Percentiles rank a stretch among this genome's conserved stretches.
phyloP scores from a whole-genome alignment of 1,284 basidiomycete species.

The Acaromyces ingoldii region DNA sequence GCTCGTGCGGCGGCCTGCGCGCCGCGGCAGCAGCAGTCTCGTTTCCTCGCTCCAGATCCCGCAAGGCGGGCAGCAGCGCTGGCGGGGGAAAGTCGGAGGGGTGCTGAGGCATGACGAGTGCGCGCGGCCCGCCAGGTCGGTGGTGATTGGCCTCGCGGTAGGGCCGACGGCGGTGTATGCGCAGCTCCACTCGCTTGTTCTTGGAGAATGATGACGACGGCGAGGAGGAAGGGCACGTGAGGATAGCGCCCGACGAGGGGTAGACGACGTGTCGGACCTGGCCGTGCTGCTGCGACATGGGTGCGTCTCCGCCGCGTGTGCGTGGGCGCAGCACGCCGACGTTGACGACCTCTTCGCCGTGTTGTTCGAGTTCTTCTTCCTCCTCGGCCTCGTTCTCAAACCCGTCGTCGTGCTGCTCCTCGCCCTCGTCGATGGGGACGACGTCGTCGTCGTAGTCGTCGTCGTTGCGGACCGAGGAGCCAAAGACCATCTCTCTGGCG shows the following conservation, averaged over 20 bases:
- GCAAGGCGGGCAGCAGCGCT: slow-evolving; percentile 21
- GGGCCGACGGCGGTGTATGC: too few species aligned
- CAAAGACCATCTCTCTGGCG: slow-evolving; percentile 1
- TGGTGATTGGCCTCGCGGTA: too few species aligned
- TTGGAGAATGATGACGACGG: too few species aligned
- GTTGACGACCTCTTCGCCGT: background rate
- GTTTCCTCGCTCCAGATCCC: background rate
- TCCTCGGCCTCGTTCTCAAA: background rate
- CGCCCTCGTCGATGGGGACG: background rate
- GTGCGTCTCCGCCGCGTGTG: too few species aligned
- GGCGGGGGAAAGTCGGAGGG: slow-evolving; percentile 27
- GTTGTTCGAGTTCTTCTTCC: slow-evolving; percentile 1
- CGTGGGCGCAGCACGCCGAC: too few species aligned
- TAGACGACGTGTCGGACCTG: slow-evolving; percentile 2
- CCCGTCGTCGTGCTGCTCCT: background rate
- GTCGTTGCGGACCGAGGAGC: background rate
- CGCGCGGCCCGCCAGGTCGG: too few species aligned
- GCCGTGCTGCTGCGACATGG: too few species aligned
- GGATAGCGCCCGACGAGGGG: slow-evolving; percentile 1
- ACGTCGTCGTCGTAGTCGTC: too few species aligned
- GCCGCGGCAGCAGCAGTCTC: background rate
- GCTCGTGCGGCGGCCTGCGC: background rate
- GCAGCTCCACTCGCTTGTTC: too few species aligned
- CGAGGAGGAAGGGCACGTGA: too few species aligned
- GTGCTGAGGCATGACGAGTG: slow-evolving; percentile 17